Conservation (phyloP, 106 monocot species). For the Allium fistulosum region DNA sequence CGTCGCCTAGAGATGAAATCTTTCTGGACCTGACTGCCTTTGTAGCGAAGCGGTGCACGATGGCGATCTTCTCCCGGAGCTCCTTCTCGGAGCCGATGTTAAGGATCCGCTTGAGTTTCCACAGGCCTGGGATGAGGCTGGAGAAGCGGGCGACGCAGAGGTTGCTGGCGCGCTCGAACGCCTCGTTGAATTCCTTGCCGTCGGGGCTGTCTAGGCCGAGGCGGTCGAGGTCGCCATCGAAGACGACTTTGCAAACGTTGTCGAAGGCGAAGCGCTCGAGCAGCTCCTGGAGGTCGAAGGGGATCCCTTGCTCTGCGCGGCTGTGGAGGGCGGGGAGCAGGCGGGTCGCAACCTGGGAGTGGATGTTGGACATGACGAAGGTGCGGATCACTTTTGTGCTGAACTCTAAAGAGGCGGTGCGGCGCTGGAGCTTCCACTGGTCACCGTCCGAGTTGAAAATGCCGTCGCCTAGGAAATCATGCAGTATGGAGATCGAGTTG, state of each 20-base stretch:
- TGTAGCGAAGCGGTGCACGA: not conserved
- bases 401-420: slow-evolving; percentile 36
- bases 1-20: not conserved
- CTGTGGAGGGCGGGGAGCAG: slow-evolving; percentile 11
- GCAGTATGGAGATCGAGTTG: not conserved
- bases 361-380: slow-evolving; percentile 21
- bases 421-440: slow-evolving; percentile 31
- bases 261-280: slow-evolving; percentile 5
- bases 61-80: not conserved
- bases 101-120: not conserved
- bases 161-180: not conserved
- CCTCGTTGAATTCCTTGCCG: not conserved
- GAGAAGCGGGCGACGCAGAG: not conserved
- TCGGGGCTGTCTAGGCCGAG: not conserved
- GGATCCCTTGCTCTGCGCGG: too few relatives aligned
- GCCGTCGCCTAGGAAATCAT: slow-evolving; percentile 31
- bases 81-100: slow-evolving; percentile 2
- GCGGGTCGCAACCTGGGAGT: not conserved
- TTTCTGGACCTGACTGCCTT: too few relatives aligned
- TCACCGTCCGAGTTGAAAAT: slow-evolving; percentile 42
- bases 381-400: slow-evolving; percentile 16
- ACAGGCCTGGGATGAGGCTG: not conserved
- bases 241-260: not conserved
- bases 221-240: not conserved
- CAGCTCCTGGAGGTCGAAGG: not conserved